Conservation (phyloP, 2,329 filamentous ascomycete genomes). For the Arachnomyces sp. region DNA sequence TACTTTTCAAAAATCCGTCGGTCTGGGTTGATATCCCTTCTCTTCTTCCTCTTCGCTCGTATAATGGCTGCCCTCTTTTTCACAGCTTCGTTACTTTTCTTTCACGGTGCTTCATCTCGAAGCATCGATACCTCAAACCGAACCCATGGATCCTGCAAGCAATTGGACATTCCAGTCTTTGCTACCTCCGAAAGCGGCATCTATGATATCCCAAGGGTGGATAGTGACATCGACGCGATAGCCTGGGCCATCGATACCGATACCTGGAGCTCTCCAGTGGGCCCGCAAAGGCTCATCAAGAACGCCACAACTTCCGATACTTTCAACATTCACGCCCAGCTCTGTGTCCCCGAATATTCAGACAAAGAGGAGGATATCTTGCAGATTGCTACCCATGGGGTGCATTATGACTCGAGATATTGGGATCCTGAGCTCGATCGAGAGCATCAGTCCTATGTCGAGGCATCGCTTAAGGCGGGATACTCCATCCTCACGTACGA, state of each 20-base stretch:
- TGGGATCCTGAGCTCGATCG: slow-evolving; percentile 5
- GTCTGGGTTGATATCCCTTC: too few relatives aligned
- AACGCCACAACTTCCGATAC: slow-evolving; percentile 15
- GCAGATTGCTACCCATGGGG: slow-evolving; percentile 16
- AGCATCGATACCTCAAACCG: slow-evolving; percentile 3
- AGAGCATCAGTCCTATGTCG: slow-evolving; percentile 24
- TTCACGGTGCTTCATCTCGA: not conserved
- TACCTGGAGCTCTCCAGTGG: slow-evolving; percentile 10
- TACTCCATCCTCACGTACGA: slow-evolving; percentile 36
- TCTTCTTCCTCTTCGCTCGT: too few relatives aligned
- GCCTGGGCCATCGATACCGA: slow-evolving; percentile 11
- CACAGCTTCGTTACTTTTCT: not conserved
- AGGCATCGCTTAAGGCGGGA: slow-evolving; percentile 26
- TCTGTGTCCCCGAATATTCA: slow-evolving; percentile 10
- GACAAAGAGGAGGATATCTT: slow-evolving; percentile 9
- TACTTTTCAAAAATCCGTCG: too few relatives aligned
- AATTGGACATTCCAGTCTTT: slow-evolving; percentile 11
- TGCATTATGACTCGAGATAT: slow-evolving; percentile 26
- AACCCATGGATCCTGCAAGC: slow-evolving; percentile 9
- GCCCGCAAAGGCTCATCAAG: slow-evolving; percentile 5
- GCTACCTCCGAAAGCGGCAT: slow-evolving; percentile 6
- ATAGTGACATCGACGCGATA: slow-evolving; percentile 11
- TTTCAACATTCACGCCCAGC: slow-evolving; percentile 14
- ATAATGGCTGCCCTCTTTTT: slow-evolving; percentile 1
- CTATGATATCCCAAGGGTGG: slow-evolving; percentile 9